Percentiles rank a stretch among this genome's conserved stretches.
These are phyloP conservation scores for Salicornia ramosissima DNA, from an alignment of 148 eudicot genomes.

Conservation along the genomic window DNA sequence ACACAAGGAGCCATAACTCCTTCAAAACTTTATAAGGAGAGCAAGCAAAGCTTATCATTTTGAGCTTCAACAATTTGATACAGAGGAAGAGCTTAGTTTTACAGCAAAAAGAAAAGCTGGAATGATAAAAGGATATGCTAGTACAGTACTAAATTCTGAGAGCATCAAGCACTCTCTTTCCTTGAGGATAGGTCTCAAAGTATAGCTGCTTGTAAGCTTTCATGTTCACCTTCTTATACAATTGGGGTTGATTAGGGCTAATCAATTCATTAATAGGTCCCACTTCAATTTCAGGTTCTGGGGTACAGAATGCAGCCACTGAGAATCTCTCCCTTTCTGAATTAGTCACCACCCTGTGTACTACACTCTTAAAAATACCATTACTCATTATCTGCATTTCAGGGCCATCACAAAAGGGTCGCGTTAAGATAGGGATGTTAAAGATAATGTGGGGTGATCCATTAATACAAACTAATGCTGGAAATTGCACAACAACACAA, in stretches of 20 bases:
- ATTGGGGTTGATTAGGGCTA: constrained; percentile 13
- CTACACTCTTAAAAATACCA: constrained; percentile 27
- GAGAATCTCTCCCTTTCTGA: constrained; percentile 28
- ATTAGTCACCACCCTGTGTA: constrained; percentile 32
- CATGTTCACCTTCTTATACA: constrained; percentile 23
- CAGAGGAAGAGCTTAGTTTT: too few species aligned
- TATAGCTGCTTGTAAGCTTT: constrained; percentile 19
- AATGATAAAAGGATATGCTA: too few species aligned
- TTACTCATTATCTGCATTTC: constrained; percentile 32
- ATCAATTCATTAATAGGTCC: constrained; percentile 23
- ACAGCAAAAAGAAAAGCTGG: too few species aligned
- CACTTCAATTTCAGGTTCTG: constrained; percentile 22
- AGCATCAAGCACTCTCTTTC: constrained; percentile 24
- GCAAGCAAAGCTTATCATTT: too few species aligned
- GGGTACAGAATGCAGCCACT: constrained; percentile 27
- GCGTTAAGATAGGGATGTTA: background rate
- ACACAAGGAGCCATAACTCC: too few species aligned
- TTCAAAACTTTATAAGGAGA: too few species aligned
- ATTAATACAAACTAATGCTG: too few species aligned
- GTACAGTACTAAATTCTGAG: constrained; percentile 19
- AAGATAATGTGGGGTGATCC: background rate
- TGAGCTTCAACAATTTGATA: too few species aligned
- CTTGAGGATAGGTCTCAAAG: constrained; percentile 26
- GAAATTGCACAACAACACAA: too few species aligned
- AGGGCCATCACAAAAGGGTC: background rate